A percentile compares a stretch with the other conserved stretches of the same genome.
These are phyloP conservation scores for Endotrypanum monterogeii DNA, from an alignment of 208 protist species.

Conservation along the genomic window DNA sequence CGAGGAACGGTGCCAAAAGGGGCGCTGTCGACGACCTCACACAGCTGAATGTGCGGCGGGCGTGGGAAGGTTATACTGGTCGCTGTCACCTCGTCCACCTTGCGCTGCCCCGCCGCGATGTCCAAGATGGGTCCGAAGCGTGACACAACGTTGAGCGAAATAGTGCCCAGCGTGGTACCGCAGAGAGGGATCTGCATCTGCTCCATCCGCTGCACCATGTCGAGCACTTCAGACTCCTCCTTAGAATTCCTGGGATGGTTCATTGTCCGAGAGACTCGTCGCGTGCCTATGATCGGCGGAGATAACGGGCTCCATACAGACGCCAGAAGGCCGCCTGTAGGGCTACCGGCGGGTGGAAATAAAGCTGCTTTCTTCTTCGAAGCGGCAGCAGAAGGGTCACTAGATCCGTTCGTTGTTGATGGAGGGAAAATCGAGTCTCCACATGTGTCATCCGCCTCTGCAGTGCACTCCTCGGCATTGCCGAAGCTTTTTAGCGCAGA, in stretches of 20 bases:
- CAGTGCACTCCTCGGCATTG: not conserved
- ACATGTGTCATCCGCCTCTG: not conserved
- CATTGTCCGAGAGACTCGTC: not conserved
- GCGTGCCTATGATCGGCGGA: not conserved
- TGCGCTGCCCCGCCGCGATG: conserved; percentile 7
- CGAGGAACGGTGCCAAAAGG: conserved; percentile 34
- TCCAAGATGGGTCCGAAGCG: conserved; percentile 24
- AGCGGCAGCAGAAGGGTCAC: not conserved
- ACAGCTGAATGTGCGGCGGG: conserved; percentile 25
- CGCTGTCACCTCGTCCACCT: not conserved
- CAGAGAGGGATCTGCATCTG: conserved; percentile 33
- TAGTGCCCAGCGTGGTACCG: conserved; percentile 35
- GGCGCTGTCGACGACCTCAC: conserved; percentile 48
- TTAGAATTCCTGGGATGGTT: not conserved
- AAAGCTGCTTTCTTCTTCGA: not conserved
- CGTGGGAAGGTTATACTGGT: conserved; percentile 2
- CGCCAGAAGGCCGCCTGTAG: conserved; percentile 6
- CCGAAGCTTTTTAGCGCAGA: conserved; percentile 13
- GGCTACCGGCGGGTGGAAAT: not conserved
- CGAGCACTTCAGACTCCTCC: not conserved
- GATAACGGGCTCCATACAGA: conserved; percentile 18
- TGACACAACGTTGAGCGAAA: conserved; percentile 22
- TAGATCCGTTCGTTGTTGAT: not conserved
- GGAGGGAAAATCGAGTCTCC: not conserved
- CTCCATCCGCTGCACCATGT: conserved; percentile 17